phyloP scores from a whole-genome alignment of 2,329 filamentous ascomycete genomes.

The Zymoseptoria brevis region DNA sequence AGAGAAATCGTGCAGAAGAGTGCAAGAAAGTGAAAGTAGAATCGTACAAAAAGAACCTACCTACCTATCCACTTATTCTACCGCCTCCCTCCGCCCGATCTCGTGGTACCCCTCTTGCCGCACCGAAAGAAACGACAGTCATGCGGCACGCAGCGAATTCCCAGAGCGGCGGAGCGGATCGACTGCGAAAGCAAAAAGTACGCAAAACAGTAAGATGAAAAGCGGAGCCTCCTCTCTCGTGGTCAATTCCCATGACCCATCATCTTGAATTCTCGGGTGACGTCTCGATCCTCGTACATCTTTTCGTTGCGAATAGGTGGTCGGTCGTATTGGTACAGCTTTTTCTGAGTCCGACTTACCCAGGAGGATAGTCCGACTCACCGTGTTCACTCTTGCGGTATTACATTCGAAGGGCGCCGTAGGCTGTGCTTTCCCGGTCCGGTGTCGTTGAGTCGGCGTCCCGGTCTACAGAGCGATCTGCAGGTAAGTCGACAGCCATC shows the following conservation, averaged over 20 bases:
- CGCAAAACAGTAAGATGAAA: constrained; percentile 9
- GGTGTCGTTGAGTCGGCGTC: no score
- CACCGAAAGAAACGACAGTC: background rate
- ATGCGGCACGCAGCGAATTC: no score
- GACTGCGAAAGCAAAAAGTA: no score
- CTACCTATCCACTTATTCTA: background rate
- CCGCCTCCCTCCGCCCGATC: background rate
- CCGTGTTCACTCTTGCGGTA: constrained; percentile 15
- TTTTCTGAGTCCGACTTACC: constrained; percentile 27
- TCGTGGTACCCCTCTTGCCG: no score
- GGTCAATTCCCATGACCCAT: no score
- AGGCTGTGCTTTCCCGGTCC: no score
- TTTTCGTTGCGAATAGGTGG: no score
- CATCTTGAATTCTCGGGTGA: no score
- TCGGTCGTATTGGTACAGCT: background rate
- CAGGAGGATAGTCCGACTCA: constrained; percentile 34
- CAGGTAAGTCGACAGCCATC: constrained; percentile 10
- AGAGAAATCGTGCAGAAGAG: no score
- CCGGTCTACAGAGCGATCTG: background rate
- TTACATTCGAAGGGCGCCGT: no score
- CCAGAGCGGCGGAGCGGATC: no score
- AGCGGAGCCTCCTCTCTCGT: constrained; percentile 22
- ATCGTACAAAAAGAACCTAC: background rate
- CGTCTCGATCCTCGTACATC: no score
- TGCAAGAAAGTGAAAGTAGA: background rate